Base-by-base conservation (phyloP, 352 stramenopile genomes). In the Globisporangium uncinulatum region DNA sequence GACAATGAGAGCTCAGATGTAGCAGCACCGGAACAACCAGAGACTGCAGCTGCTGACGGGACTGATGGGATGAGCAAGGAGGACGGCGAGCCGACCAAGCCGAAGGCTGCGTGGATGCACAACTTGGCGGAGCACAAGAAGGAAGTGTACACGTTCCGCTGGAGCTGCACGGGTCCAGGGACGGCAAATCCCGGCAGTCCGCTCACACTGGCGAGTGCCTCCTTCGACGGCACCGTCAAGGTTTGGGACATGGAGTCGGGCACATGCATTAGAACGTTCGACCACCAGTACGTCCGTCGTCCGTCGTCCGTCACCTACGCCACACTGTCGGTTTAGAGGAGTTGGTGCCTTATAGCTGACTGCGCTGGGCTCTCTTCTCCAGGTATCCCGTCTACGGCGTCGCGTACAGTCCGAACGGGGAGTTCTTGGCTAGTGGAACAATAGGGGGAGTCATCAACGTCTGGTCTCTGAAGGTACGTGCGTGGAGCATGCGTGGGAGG, bases 361-460 rank as follows among this genome's bases (percentile, higher is more conserved):
- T 32, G 31, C 36, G 37, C 24, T 29, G 24, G 24, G 24, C 24
- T 29, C 24, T 1, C 4, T 43, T 24, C 45, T 6, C 41, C 57
- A 93, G 82, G 57, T 83, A 92, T 67, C 74, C 83, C 37, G 83
- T 97, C 56, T 95, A 96, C 74, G 81, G 79, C 61, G 82, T 95
- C 63, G 81, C 83, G 57, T 93, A 94, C 71, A 95, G 78, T 64
- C 86, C 86, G 14, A 74, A 76, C 71, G 91, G 96, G 29, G 87
- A 98, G 52, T 98, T 95, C 73, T 82, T 99, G 55, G 95, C 96
- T 67, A 98, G 92, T 74, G 97, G 97, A 73, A 97, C 93, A 77
- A 89, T 99, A 79, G 95, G 94, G 32, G 96, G 96, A 62, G 87
- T 97, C 74, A 69, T 99, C 61, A 98, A 98, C 75, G 92, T 99